Base-by-base conservation (phyloP, 192 early-diverging fungal species). In the Backusella tuberculispora region DNA sequence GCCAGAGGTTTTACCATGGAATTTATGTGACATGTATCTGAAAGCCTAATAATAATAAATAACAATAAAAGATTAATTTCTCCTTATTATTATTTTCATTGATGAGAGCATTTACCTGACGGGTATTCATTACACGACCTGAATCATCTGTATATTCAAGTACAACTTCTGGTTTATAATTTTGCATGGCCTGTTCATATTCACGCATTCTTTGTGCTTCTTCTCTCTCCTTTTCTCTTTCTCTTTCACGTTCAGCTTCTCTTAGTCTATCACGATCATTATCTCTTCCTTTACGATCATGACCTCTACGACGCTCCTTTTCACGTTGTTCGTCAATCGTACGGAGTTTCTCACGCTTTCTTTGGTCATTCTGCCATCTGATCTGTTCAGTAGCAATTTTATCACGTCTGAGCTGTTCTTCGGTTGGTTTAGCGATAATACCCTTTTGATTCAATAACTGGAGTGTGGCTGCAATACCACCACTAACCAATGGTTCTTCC, bases 1-100 rank as follows among this genome's bases (percentile, higher is more conserved):
- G 42, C 97, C 97, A 43, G 92, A 93, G 7, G 89, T 88, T 70
- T 95, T 95, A 15, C 97, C 97, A 77, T 99, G 97, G 88, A 99
- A 99, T 63, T 93, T 95, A 63, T 99, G 97, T 44, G 95, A 95
- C 40, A 96, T 80, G 71, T 90, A 89, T 72, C 93, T 88, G 82
- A 94, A 99, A 0, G 97, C 97, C 86, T 91, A 48, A 15, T 50
- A 15, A 17, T 6, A 6, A 48, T 48, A 15, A 17, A 5, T 12
- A 19, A 73, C 47, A 47, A 45, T 43, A 46, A 69, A 69, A 66
- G 24, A 9, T 29, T 40, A 71, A 17, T 56, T 21, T n/a, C n/a
- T n/a, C n/a, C n/a, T 44, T 43, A 24, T 0, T 70, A 44, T 47
- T 48, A 1, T 43, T 48, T 38, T 67, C 19, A 8, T 50, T n/a